Conservation (phyloP, 345 rosid genomes). For the Lenwebbia sp. region DNA sequence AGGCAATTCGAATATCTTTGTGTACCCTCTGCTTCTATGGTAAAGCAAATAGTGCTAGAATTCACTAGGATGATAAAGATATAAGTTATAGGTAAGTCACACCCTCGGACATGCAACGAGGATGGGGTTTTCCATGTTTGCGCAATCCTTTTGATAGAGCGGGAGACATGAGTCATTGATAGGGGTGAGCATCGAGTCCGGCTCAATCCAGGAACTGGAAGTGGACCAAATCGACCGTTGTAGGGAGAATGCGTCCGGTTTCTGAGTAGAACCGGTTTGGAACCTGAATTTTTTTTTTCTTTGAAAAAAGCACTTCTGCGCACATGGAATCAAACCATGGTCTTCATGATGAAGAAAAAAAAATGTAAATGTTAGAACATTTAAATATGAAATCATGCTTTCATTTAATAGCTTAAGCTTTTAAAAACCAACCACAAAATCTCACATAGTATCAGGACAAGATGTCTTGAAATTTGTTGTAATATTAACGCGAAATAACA, state of each 20-base stretch:
- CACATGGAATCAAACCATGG: background rate
- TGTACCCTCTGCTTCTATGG: background rate
- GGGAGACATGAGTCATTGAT: background rate
- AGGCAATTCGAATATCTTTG: background rate
- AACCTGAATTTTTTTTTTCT: too few species aligned
- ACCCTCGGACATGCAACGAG: background rate
- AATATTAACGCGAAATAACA: too few species aligned
- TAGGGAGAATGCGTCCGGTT: background rate
- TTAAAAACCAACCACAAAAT: too few species aligned
- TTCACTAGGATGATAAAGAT: background rate
- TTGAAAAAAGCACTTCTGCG: too few species aligned
- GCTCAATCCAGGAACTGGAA: background rate
- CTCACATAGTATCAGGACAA: too few species aligned
- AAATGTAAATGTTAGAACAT: too few species aligned
- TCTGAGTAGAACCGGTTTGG: too few species aligned
- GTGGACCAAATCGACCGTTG: background rate
- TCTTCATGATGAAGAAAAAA: background rate
- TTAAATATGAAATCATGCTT: too few species aligned
- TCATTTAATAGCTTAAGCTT: too few species aligned
- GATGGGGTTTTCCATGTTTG: background rate
- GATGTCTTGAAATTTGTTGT: too few species aligned
- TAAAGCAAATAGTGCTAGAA: background rate
- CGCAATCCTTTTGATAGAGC: background rate
- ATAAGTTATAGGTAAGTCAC: background rate
- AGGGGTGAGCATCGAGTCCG: fast-evolving